Conservation (phyloP, 1,139 yeast species). For the Citeromyces siamensis region DNA sequence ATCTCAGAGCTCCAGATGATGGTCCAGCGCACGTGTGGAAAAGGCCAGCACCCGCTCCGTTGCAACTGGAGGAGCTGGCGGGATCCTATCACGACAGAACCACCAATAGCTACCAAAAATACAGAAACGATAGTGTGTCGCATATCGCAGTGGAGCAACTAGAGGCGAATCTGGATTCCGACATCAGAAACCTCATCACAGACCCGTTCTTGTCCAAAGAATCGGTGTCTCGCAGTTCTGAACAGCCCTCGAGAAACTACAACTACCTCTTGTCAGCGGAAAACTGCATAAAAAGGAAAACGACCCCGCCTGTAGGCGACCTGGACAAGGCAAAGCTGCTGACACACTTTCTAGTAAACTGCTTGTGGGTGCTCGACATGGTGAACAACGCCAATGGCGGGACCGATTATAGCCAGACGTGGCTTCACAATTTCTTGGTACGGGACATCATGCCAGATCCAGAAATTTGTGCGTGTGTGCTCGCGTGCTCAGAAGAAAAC, state of each 20-base stretch:
- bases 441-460: constrained; percentile 3
- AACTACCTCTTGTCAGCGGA: background rate
- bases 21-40: background rate
- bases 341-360: constrained; percentile 1
- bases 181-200: background rate
- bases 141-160: too few species aligned
- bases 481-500: constrained; percentile 3
- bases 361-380: constrained; percentile 8
- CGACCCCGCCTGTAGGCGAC: constrained; percentile 3
- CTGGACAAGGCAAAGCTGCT: constrained; percentile 2
- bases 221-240: background rate
- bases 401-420: background rate
- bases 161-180: too few species aligned
- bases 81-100: background rate
- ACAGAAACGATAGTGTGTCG: background rate
- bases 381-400: constrained; percentile 6
- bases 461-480: constrained; percentile 3
- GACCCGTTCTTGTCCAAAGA: constrained; percentile 1
- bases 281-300: background rate
- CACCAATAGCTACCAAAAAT: background rate
- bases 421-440: constrained; percentile 4
- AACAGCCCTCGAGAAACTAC: background rate
- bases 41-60: background rate
- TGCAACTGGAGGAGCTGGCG: background rate
- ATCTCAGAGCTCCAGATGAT: background rate